Evolutionary conservation across 192 early-diverging fungal species (phyloP).

Genomic region (Paraglomus brasilianum): DNA sequence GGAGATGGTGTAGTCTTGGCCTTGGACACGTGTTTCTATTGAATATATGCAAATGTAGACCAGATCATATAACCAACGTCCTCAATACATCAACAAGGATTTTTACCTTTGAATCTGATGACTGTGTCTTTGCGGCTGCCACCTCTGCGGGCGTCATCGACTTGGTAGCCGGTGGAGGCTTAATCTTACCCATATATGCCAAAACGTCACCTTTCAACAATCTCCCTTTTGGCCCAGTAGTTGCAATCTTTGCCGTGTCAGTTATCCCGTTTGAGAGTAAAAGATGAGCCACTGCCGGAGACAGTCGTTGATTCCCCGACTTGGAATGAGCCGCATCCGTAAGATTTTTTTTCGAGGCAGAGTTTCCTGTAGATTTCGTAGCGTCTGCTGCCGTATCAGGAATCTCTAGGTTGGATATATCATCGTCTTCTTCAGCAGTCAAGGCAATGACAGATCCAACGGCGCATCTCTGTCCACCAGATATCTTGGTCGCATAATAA

Average conservation of each 20-base stretch:
- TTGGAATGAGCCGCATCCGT: slow-evolving; percentile 35
- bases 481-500: slow-evolving; percentile 38
- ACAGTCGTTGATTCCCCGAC: slow-evolving; percentile 51
- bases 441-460: slow-evolving; percentile 81
- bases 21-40: slow-evolving; percentile 60
- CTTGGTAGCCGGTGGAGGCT: slow-evolving; percentile 47
- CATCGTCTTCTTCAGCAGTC: slow-evolving; percentile 87
- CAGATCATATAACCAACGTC: slow-evolving; percentile 12
- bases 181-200: slow-evolving; percentile 59
- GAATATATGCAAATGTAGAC: slow-evolving; percentile 54
- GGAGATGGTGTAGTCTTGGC: slow-evolving; percentile 60
- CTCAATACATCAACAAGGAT: slow-evolving; percentile 24
- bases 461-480: slow-evolving; percentile 67
- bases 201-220: slow-evolving; percentile 78
- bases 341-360: slow-evolving; percentile 41
- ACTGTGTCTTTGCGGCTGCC: slow-evolving; percentile 40
- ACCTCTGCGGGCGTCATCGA: slow-evolving; percentile 42
- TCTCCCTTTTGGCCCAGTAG: slow-evolving; percentile 68
- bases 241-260: slow-evolving; percentile 48
- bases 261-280: slow-evolving; percentile 52
- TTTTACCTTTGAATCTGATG: slow-evolving; percentile 30
- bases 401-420: slow-evolving; percentile 73
- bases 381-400: slow-evolving; percentile 43
- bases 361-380: slow-evolving; percentile 34
- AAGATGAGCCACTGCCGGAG: slow-evolving; percentile 51